Conservation (phyloP, 331 rosid genomes). For the Telfairia occidentalis region DNA sequence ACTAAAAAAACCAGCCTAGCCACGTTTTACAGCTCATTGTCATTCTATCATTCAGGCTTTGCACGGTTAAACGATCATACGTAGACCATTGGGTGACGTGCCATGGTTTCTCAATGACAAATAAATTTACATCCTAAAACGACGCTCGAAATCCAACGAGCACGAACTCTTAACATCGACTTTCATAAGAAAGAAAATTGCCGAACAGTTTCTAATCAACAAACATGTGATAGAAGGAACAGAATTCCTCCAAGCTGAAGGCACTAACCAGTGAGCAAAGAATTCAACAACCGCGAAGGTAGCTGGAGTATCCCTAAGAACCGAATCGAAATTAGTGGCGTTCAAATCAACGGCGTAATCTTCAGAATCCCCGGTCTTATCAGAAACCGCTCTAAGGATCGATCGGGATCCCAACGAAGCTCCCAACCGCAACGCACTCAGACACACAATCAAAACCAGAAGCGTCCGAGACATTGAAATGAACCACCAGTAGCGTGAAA, state of each 20-base stretch:
- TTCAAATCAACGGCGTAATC: conserved; percentile 75
- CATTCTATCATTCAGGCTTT: background rate
- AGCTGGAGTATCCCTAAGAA: conserved; percentile 67
- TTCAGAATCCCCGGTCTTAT: conserved; percentile 28
- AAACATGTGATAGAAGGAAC: background rate
- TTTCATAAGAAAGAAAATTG: background rate
- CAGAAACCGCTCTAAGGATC: conserved; percentile 47
- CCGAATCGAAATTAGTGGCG: conserved; percentile 57
- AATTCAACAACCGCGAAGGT: conserved; percentile 71
- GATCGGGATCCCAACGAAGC: conserved; percentile 44
- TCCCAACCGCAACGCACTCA: conserved; percentile 26
- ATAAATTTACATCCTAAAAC: background rate
- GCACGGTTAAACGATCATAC: background rate
- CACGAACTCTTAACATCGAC: background rate
- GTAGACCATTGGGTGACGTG: background rate
- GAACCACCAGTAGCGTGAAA: conserved; percentile 13
- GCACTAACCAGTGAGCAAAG: conserved; percentile 74
- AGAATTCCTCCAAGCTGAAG: background rate
- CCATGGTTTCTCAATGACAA: background rate
- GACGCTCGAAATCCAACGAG: background rate
- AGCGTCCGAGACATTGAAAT: conserved; percentile 36
- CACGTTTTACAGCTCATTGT: background rate
- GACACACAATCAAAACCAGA: conserved; percentile 32
- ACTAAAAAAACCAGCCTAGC: background rate
- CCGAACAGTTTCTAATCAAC: background rate